Evolutionary conservation across 1,284 basidiomycete genomes (phyloP), one percentile per base, ranked within the genome.

Genomic region (Schizopora paradoxa): DNA sequence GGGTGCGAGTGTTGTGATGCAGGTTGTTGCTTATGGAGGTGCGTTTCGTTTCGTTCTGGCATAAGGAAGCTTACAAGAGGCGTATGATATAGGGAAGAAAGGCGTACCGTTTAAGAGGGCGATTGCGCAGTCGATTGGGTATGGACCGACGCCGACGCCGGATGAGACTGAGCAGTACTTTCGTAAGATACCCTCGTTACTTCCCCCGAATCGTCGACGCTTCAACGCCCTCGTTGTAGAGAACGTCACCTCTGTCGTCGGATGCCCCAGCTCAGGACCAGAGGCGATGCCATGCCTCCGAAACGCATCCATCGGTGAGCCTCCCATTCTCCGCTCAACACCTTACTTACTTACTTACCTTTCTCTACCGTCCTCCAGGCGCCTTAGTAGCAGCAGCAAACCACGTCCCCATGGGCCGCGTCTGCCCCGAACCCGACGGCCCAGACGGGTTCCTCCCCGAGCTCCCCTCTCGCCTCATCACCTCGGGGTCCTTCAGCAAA

Each of bases 51-150:
- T 48, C 16, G 44, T 45, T 49, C 26, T n/a, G 34, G 16, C n/a
- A 38, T 32, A 34, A 28, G 11, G n/a, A 14, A 35, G 11, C 10
- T 18, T 19, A 18, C 16, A 23, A 34, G 19, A 10, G n/a, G 14
- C 14, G 32, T 40, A 35, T 34, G n/a, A 40, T 19, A 11, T 25
- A 69, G 68, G 67, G 3, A 57, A 61, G 3, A 63, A 61, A 45
- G 55, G 61, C 2, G 56, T 57, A 10, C 66, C 66, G 0, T 73
- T 72, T 56, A 64, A 62, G 37, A 58, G 68, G 21, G 68, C 60
- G 0, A 62, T 66, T 13, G 62, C 66, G 1, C 66, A 73, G 51
- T 72, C 69, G 2, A 70, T 72, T 41, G 69, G 70, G 3, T 70
- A 65, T 50, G 68, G 66, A 16, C 66, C 69, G 2, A 68, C 63